phyloP scores from a whole-genome alignment of 2,329 filamentous ascomycete genomes.

The Hypoxylon sp. region DNA sequence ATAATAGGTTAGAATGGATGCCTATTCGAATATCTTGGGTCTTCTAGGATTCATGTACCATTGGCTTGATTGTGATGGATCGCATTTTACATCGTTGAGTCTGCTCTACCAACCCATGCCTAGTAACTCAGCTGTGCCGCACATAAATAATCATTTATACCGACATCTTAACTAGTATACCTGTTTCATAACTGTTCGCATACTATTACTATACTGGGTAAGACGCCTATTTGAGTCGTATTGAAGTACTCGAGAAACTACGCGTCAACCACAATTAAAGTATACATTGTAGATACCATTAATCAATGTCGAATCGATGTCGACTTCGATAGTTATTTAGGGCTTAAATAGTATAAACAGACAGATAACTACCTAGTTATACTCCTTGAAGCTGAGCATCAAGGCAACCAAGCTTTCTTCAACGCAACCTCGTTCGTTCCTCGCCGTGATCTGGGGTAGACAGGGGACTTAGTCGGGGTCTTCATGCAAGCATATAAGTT shows the following conservation, averaged over 20 bases:
- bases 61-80: constrained; percentile 7
- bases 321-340: too few species aligned
- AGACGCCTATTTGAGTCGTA: not conserved
- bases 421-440: not conserved
- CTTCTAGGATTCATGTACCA: not conserved
- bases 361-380: not conserved
- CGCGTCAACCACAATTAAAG: not conserved
- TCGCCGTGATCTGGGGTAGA: constrained; percentile 35
- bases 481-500: constrained; percentile 25
- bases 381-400: not conserved
- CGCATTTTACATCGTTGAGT: not conserved
- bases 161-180: not conserved
- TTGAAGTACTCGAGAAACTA: not conserved
- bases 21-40: not conserved
- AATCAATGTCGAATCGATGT: too few species aligned
- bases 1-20: not conserved
- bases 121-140: not conserved
- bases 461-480: constrained; percentile 10
- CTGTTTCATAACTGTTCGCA: not conserved
- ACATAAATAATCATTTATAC: not conserved
- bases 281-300: too few species aligned
- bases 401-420: not conserved
- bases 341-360: not conserved
- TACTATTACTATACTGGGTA: not conserved
- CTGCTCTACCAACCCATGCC: not conserved